phyloP scores from a whole-genome alignment of 2,329 filamentous ascomycete species.

The Curvularia sp. region DNA sequence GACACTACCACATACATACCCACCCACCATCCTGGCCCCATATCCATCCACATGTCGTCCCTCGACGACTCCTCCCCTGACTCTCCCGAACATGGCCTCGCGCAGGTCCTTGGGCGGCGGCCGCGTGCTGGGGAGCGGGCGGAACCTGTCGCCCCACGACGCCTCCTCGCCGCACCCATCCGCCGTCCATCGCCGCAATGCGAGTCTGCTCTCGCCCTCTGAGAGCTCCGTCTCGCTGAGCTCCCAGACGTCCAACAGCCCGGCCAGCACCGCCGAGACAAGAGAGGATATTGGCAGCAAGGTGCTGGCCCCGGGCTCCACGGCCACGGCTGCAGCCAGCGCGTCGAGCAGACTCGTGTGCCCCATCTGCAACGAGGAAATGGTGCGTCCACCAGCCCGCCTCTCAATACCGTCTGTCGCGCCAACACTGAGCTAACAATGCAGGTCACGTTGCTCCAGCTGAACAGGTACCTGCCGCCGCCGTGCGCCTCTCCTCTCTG shows the following conservation, averaged over 20 bases:
- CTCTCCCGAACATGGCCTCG: slow-evolving; percentile 45
- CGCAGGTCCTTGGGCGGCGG: slow-evolving; percentile 83
- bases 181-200: slow-evolving; percentile 49
- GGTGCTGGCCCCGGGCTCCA: slow-evolving; percentile 73
- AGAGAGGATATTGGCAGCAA: slow-evolving; percentile 79
- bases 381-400: slow-evolving; percentile 66
- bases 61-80: slow-evolving; percentile 26
- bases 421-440: slow-evolving; percentile 31
- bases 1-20: no score
- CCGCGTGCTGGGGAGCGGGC: slow-evolving; percentile 86
- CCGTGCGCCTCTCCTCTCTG: slow-evolving; percentile 12
- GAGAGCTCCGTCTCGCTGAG: slow-evolving; percentile 79
- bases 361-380: slow-evolving; percentile 98
- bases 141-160: slow-evolving; percentile 75
- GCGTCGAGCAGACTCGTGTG: slow-evolving; percentile 78
- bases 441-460: slow-evolving; percentile 86
- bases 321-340: slow-evolving; percentile 61
- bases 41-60: slow-evolving; percentile 20
- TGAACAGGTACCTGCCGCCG: slow-evolving; percentile 64
- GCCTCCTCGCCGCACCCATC: slow-evolving; percentile 45
- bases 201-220: slow-evolving; percentile 66
- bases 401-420: slow-evolving; percentile 17
- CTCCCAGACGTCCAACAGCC: slow-evolving; percentile 76
- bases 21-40: not conserved
- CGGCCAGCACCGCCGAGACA: slow-evolving; percentile 71